A percentile compares a stretch with the other conserved stretches of the same genome.
Conservation (phyloP, 169 alveolate species). For the Cryptosporidium ryanae region DNA sequence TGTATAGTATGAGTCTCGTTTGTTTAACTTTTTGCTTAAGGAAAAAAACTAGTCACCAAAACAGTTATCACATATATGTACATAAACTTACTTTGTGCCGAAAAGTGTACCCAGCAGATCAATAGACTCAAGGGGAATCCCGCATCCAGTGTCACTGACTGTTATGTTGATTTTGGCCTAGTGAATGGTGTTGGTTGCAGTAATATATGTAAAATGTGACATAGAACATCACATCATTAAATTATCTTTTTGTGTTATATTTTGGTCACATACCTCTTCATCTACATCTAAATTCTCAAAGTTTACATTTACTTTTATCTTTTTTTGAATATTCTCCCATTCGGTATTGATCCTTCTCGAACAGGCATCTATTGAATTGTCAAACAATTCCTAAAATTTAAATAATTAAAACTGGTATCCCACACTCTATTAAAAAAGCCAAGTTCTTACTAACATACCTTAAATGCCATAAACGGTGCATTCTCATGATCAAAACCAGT, state of each 20-base stretch:
- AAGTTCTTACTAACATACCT: constrained; percentile 33
- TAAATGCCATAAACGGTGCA: constrained; percentile 71
- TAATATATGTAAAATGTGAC: too few species aligned
- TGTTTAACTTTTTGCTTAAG: constrained; percentile 52
- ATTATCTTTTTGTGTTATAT: background rate
- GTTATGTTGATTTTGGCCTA: constrained; percentile 27
- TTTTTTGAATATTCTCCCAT: constrained; percentile 31
- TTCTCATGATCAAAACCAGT: constrained; percentile 70
- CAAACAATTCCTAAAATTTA: constrained; percentile 45
- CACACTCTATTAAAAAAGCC: background rate
- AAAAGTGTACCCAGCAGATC: constrained; percentile 65
- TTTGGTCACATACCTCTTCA: constrained; percentile 29
- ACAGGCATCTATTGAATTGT: constrained; percentile 70
- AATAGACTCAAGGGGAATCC: constrained; percentile 65
- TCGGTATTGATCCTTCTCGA: constrained; percentile 8
- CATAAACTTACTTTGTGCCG: constrained; percentile 68
- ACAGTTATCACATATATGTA: background rate
- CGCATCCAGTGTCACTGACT: constrained; percentile 66
- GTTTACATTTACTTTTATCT: constrained; percentile 5
- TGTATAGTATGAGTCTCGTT: constrained; percentile 50
- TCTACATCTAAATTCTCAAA: constrained; percentile 27
- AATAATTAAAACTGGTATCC: background rate
- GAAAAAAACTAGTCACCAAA: too few species aligned
- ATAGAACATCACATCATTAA: background rate
- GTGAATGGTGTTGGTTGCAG: background rate